Percentiles rank a stretch among this genome's conserved stretches.
phyloP scores from a whole-genome alignment of 1,139 yeast genomes.

The Debaryomyces coudertii region DNA sequence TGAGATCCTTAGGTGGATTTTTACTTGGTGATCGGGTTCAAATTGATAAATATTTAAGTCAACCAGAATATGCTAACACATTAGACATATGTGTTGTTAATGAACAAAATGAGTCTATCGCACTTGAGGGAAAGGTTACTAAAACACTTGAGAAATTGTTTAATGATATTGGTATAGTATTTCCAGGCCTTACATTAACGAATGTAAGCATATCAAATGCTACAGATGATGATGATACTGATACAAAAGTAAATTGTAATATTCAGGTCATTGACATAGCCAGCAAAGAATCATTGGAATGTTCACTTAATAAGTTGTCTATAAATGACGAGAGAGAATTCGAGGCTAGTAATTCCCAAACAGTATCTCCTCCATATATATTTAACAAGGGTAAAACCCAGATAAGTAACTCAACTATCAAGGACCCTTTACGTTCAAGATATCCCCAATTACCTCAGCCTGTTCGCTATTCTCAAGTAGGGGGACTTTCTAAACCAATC shows the following conservation, averaged over 20 bases:
- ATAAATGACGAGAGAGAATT: slow-evolving; percentile 18
- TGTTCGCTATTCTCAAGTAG: slow-evolving; percentile 58
- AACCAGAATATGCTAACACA: slow-evolving; percentile 53
- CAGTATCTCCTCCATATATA: slow-evolving; percentile 50
- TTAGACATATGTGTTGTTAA: slow-evolving; percentile 19
- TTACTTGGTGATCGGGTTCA: slow-evolving; percentile 74
- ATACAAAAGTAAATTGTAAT: slow-evolving; percentile 6
- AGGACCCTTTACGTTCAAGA: slow-evolving; percentile 26
- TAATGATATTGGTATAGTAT: slow-evolving; percentile 55
- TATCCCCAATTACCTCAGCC: slow-evolving; percentile 47
- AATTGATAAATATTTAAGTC: slow-evolving; percentile 46
- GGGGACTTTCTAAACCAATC: slow-evolving; percentile 76
- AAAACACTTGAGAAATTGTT: slow-evolving; percentile 40
- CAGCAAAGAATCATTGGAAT: slow-evolving; percentile 22
- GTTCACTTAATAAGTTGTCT: slow-evolving; percentile 31
- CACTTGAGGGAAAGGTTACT: slow-evolving; percentile 11
- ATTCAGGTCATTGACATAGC: slow-evolving; percentile 28
- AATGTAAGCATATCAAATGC: slow-evolving; percentile 11
- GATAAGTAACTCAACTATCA: slow-evolving; percentile 23
- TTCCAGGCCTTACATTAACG: slow-evolving; percentile 51
- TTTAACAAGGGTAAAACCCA: slow-evolving; percentile 44
- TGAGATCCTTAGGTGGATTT: slow-evolving; percentile 59
- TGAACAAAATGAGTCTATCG: slow-evolving; percentile 11
- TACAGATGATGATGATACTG: slow-evolving; percentile 13
- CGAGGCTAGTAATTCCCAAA: slow-evolving; percentile 15